These are phyloP conservation scores for Phytophthora aleatoria DNA, from an alignment of 352 stramenopile genomes.

Conservation along the genomic window DNA sequence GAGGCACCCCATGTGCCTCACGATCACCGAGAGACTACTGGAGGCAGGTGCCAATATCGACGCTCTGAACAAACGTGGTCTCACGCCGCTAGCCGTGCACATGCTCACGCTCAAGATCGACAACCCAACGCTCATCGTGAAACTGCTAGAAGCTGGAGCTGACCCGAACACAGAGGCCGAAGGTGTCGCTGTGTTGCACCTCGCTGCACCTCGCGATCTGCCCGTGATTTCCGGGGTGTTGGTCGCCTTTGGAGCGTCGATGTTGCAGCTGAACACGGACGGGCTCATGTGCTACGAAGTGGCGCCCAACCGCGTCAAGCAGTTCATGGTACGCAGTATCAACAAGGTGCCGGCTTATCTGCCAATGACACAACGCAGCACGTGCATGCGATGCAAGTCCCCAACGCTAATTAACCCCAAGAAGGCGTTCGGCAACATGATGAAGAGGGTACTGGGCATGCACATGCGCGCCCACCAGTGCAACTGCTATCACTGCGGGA, in stretches of 20 bases:
- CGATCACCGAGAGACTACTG: conserved; percentile 57
- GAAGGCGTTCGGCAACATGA: conserved; percentile 56
- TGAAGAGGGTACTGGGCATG: conserved; percentile 59
- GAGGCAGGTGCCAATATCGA: conserved; percentile 56
- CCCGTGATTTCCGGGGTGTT: conserved; percentile 59
- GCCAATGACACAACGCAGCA: conserved; percentile 53
- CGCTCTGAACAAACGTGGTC: conserved; percentile 62
- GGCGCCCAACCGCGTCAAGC: conserved; percentile 62
- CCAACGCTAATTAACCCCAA: conserved; percentile 47
- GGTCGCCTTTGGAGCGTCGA: conserved; percentile 64
- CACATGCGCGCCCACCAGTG: conserved; percentile 52
- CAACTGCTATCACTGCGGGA: conserved; percentile 86
- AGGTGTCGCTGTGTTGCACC: conserved; percentile 62
- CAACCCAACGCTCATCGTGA: conserved; percentile 63
- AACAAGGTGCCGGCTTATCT: conserved; percentile 51
- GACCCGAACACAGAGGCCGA: conserved; percentile 71
- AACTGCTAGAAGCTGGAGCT: conserved; percentile 66
- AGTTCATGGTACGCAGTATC: conserved; percentile 76
- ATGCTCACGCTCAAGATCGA: conserved; percentile 83
- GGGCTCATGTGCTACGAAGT: conserved; percentile 85
- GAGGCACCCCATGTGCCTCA: conserved; percentile 47
- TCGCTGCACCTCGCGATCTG: conserved; percentile 58
- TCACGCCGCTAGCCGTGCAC: conserved; percentile 74
- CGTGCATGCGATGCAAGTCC: conserved; percentile 79
- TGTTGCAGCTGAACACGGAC: conserved; percentile 63